Evolutionary conservation across 108 stramenopile genomes (phyloP).

Genomic region (Aurantiochytrium sp.): DNA sequence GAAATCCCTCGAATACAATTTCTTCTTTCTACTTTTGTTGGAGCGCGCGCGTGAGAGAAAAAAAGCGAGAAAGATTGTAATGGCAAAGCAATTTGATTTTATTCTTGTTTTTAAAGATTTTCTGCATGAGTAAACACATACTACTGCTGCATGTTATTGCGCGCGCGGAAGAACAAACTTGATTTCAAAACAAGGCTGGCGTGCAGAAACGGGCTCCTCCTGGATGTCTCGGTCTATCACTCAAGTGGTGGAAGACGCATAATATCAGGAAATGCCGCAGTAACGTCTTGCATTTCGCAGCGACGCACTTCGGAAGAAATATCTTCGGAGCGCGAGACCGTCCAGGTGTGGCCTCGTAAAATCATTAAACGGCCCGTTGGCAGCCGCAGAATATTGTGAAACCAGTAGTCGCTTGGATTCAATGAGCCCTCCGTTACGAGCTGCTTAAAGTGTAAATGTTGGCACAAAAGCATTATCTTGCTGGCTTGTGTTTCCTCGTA

Average conservation of each 20-base stretch:
- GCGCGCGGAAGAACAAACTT: too few species aligned
- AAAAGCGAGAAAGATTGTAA: too few species aligned
- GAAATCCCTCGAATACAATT: too few species aligned
- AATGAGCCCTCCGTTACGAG: background rate
- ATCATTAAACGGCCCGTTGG: background rate
- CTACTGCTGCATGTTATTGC: too few species aligned
- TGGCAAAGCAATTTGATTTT: too few species aligned
- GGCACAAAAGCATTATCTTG: constrained; percentile 3
- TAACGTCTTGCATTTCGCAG: background rate
- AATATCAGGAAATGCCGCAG: background rate
- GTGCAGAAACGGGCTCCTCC: too few species aligned
- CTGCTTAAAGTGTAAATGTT: background rate
- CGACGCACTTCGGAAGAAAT: background rate
- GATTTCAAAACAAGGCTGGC: too few species aligned
- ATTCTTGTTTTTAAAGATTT: too few species aligned
- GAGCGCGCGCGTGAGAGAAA: too few species aligned
- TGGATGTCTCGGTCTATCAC: too few species aligned
- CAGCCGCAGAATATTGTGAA: background rate
- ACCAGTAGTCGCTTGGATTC: background rate
- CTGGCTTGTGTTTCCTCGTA: background rate
- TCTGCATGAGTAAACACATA: too few species aligned
- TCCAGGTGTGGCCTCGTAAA: background rate
- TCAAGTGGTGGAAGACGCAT: background rate
- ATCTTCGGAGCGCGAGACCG: background rate
- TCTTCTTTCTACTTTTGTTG: too few species aligned